Evolutionary conservation across 495 filamentous ascomycete genomes (phyloP).

Genomic region (Paragyromitra xinjiangensis): DNA sequence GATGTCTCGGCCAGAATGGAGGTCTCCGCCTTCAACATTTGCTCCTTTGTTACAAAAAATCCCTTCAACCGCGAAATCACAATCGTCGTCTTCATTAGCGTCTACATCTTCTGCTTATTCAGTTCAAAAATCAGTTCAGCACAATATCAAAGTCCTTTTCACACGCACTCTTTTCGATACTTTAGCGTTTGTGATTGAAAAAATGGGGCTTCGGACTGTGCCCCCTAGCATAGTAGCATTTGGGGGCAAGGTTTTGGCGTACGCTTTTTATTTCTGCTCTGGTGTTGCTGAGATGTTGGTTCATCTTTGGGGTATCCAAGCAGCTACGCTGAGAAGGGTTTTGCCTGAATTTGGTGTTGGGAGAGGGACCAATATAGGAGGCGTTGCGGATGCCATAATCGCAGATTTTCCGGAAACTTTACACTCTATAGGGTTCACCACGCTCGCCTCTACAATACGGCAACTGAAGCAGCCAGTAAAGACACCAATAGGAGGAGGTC

Average conservation of each 20-base stretch:
- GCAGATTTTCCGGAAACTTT: conserved; percentile 76
- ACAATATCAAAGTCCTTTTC: conserved; percentile 93
- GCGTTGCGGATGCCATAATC: conserved; percentile 69
- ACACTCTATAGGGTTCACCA: conserved; percentile 75
- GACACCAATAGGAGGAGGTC: conserved; percentile 72
- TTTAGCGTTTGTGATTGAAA: conserved; percentile 88
- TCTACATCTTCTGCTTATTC: conserved; percentile 79
- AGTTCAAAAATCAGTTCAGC: conserved; percentile 83
- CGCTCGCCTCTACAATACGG: conserved; percentile 68
- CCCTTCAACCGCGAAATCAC: conserved; percentile 62
- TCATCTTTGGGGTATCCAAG: conserved; percentile 78
- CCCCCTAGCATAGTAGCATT: conserved; percentile 92
- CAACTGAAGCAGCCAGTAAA: conserved; percentile 74
- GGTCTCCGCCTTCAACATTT: conserved; percentile 72
- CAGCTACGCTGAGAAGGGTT: conserved; percentile 73
- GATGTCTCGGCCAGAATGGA: conserved; percentile 95
- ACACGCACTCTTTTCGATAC: conserved; percentile 85
- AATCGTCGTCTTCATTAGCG: conserved; percentile 66
- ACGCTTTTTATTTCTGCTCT: conserved; percentile 95
- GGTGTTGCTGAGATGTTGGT: conserved; percentile 87
- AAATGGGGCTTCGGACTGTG: conserved; percentile 87
- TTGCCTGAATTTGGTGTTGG: conserved; percentile 70
- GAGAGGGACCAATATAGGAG: conserved; percentile 59
- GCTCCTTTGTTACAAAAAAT: conserved; percentile 66
- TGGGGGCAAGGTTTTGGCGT: conserved; percentile 91